Evolutionary conservation across 108 stramenopile species (phyloP).

Genomic region (Nitzschia palea): DNA sequence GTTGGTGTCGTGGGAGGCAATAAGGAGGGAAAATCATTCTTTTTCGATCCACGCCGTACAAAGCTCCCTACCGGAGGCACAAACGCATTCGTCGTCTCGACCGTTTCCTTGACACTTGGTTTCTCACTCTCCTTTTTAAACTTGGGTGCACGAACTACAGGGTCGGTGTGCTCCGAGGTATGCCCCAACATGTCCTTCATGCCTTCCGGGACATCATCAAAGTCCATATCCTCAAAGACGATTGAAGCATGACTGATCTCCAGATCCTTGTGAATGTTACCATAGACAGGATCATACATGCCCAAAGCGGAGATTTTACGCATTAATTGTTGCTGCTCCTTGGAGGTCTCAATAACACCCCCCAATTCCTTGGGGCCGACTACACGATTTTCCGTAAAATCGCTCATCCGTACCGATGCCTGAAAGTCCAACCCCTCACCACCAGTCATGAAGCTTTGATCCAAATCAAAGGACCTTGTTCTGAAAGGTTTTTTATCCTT

Average conservation of each 20-base stretch:
- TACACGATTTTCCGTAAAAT: neutral
- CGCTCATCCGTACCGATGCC: neutral
- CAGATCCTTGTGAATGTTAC: conserved; percentile 13
- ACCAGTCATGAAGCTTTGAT: neutral
- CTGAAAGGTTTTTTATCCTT: neutral
- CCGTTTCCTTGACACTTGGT: too few relatives aligned
- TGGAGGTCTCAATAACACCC: conserved; percentile 17
- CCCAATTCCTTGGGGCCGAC: neutral
- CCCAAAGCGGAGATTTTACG: conserved; percentile 32
- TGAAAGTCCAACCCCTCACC: neutral
- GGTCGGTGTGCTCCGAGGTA: conserved; percentile 19
- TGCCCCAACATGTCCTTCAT: conserved; percentile 22
- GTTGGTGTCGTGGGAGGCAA: neutral
- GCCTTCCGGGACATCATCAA: conserved; percentile 23
- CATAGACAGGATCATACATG: conserved; percentile 36
- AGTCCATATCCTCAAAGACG: conserved; percentile 28
- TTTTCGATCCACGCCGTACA: neutral
- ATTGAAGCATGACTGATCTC: conserved; percentile 4
- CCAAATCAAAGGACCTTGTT: neutral
- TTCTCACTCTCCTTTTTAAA: too few relatives aligned
- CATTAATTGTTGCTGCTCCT: conserved; percentile 26
- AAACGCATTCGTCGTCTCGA: too few relatives aligned
- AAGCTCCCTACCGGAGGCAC: conserved; percentile 14
- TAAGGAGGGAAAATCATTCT: neutral
- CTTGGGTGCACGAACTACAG: neutral